phyloP scores from a whole-genome alignment of 768 basidiomycete genomes.

The Naganishia kalamii region DNA sequence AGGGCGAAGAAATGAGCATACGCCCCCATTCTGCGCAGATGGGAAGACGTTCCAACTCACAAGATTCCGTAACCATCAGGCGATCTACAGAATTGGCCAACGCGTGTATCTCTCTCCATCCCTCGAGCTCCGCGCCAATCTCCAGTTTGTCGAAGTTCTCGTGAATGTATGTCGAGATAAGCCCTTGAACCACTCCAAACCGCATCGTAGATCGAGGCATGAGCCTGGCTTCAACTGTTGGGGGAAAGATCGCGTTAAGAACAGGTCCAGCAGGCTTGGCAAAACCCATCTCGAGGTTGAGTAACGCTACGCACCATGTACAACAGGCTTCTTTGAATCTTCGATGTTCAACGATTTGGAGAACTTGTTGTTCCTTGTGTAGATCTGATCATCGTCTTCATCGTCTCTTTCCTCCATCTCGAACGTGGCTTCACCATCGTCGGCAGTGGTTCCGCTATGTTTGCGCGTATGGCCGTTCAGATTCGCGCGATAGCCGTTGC shows the following conservation, averaged over 20 bases:
- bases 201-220: constrained; percentile 11
- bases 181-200: neutral
- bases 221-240: constrained; percentile 6
- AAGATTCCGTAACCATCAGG: constrained; percentile 60
- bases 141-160: constrained; percentile 61
- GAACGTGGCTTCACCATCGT: neutral
- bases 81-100: constrained; percentile 69
- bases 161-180: constrained; percentile 57
- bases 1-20: neutral
- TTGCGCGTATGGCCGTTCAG: neutral
- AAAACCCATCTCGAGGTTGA: neutral
- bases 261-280: too few relatives aligned
- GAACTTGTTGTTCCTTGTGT: constrained; percentile 8
- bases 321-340: constrained; percentile 11
- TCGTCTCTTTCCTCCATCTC: constrained; percentile 1
- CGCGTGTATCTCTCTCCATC: constrained; percentile 67
- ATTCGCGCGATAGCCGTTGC: neutral
- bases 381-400: constrained; percentile 3
- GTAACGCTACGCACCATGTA: neutral
- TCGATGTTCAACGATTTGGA: neutral
- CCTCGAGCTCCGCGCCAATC: constrained; percentile 64
- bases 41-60: constrained; percentile 36
- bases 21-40: neutral
- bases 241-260: neutral
- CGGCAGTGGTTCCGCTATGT: neutral